phyloP scores from a whole-genome alignment of 2,329 filamentous ascomycete genomes.

The Phaeosphaeria sp. region DNA sequence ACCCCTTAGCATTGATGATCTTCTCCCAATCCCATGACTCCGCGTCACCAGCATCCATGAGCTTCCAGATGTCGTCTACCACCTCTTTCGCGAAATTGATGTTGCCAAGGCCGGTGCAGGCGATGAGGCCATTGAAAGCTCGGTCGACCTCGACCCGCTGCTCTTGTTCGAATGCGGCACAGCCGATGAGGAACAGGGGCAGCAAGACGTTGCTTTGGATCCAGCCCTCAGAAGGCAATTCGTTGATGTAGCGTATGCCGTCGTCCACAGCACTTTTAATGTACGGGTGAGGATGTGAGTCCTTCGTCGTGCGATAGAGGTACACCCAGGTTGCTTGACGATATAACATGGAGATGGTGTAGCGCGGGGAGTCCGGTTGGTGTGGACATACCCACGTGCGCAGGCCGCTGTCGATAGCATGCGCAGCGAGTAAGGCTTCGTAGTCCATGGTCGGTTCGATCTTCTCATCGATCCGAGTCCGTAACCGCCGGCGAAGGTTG shows the following conservation, averaged over 20 bases:
- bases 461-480: conserved; percentile 67
- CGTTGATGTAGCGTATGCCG: conserved; percentile 63
- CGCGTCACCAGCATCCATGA: conserved; percentile 64
- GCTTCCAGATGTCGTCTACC: conserved; percentile 64
- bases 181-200: conserved; percentile 67
- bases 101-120: conserved; percentile 65
- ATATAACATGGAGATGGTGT: conserved; percentile 65
- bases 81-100: conserved; percentile 63
- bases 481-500: conserved; percentile 75
- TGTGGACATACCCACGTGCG: conserved; percentile 74
- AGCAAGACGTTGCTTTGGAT: conserved; percentile 67
- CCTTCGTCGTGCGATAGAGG: conserved; percentile 66
- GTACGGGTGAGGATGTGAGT: conserved; percentile 61
- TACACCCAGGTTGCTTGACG: conserved; percentile 70
- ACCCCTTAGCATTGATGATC: conserved; percentile 64
- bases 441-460: conserved; percentile 76
- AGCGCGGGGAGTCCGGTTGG: conserved; percentile 59
- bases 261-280: conserved; percentile 66
- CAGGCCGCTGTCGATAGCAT: conserved; percentile 77
- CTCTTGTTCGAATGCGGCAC: conserved; percentile 62
- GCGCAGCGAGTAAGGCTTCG: conserved; percentile 72
- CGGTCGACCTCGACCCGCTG: conserved; percentile 63
- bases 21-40: conserved; percentile 70
- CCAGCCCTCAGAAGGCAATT: conserved; percentile 61
- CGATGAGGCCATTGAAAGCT: conserved; percentile 62